Conservation (phyloP, 2,329 filamentous ascomycete species). For the Colletotrichum chlorophyti region DNA sequence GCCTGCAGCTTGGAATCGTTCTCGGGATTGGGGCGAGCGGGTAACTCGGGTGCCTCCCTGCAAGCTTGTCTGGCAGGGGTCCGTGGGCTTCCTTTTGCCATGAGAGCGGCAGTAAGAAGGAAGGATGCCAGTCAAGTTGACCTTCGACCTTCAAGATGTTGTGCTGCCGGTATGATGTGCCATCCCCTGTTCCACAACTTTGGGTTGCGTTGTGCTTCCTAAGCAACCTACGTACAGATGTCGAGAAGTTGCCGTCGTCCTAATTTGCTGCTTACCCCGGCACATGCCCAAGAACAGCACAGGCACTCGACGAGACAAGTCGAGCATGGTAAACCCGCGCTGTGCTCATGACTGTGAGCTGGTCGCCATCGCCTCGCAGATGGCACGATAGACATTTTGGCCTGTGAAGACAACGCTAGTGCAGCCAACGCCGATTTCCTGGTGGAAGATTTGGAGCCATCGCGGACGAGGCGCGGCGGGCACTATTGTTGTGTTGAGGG, state of each 20-base stretch:
- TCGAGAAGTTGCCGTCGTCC: no score
- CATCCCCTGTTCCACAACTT: background rate
- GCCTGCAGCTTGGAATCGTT: background rate
- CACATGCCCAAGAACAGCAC: no score
- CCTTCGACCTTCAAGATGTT: background rate
- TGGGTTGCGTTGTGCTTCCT: background rate
- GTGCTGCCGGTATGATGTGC: background rate
- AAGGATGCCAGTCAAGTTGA: conserved; percentile 4
- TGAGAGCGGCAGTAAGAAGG: no score
- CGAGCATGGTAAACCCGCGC: no score
- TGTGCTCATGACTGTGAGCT: no score
- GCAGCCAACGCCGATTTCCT: background rate
- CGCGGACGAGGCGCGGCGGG: no score
- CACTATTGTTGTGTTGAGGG: no score
- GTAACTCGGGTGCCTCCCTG: conserved; percentile 10
- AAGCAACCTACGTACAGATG: no score
- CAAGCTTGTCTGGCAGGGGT: background rate
- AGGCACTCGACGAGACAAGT: no score
- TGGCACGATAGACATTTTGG: no score
- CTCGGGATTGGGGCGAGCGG: conserved; percentile 15
- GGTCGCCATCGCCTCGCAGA: no score
- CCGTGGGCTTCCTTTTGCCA: background rate
- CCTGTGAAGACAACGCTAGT: background rate
- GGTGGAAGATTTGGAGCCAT: background rate
- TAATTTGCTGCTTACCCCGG: no score